Conservation (phyloP, 257 asterid genomes). For the Lycium ferocissimum region DNA sequence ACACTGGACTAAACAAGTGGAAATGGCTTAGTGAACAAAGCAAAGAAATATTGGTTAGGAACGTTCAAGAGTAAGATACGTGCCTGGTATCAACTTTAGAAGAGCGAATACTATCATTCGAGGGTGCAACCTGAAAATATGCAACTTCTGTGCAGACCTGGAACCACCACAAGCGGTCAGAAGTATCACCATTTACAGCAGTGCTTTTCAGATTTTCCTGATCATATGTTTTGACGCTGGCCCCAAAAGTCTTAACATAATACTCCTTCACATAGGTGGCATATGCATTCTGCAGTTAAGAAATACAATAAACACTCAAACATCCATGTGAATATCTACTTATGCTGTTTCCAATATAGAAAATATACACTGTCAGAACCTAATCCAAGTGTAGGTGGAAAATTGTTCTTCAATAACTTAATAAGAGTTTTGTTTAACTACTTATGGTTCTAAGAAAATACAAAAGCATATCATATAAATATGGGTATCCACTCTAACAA, state of each 20-base stretch:
- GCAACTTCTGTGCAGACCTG: slow-evolving; percentile 99
- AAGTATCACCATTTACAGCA: slow-evolving; percentile 44
- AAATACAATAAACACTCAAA: slow-evolving; percentile 21
- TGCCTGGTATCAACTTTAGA: slow-evolving; percentile 77
- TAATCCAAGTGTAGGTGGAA: background rate
- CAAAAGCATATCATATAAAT: background rate
- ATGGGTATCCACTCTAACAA: background rate
- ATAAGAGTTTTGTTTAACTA: background rate
- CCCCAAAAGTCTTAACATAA: slow-evolving; percentile 58
- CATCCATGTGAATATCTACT: slow-evolving; percentile 2
- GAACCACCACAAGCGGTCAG: slow-evolving; percentile 98
- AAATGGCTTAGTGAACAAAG: background rate
- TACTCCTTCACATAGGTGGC: slow-evolving; percentile 77
- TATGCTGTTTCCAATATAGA: background rate
- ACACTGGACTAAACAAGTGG: slow-evolving; percentile 9
- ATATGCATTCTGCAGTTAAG: slow-evolving; percentile 78
- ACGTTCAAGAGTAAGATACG: slow-evolving; percentile 30
- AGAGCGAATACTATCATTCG: slow-evolving; percentile 92
- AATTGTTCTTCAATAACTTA: background rate
- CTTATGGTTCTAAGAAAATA: background rate
- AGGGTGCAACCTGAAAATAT: slow-evolving; percentile 94
- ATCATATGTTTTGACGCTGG: slow-evolving; percentile 63
- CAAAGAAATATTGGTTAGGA: background rate
- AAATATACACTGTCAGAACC: background rate
- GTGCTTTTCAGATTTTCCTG: slow-evolving; percentile 73